phyloP scores from a whole-genome alignment of 140 eudicot genomes.

The Oenanthe javanica region DNA sequence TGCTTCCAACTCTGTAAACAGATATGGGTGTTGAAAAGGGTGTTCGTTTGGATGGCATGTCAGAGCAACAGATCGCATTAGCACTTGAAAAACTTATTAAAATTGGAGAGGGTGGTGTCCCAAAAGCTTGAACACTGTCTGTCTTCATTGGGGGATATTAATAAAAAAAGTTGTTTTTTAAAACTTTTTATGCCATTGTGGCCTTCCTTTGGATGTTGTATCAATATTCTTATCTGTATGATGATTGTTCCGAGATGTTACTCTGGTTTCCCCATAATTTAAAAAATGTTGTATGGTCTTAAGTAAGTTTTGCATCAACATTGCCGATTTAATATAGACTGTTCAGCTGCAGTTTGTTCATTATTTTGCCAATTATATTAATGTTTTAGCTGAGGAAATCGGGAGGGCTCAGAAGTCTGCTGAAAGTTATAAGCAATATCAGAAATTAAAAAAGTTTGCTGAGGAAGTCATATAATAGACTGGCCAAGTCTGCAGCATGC shows the following conservation, averaged over 20 bases:
- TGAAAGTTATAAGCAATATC: too few species aligned
- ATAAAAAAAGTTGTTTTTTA: background rate
- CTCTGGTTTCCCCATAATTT: background rate
- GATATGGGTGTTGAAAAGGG: conserved; percentile 92
- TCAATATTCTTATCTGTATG: background rate
- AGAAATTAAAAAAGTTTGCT: background rate
- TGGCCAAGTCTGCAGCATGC: too few species aligned
- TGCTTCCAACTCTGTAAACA: conserved; percentile 14
- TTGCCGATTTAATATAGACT: background rate
- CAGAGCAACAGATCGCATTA: conserved; percentile 60
- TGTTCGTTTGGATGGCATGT: conserved; percentile 73
- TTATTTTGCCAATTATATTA: background rate
- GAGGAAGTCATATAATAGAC: background rate
- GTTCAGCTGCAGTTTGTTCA: background rate
- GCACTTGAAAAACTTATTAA: conserved; percentile 67
- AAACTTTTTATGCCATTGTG: background rate
- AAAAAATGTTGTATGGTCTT: background rate
- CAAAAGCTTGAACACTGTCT: conserved; percentile 31
- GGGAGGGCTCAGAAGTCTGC: background rate
- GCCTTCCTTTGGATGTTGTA: background rate
- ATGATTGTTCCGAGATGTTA: background rate
- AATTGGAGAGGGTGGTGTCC: conserved; percentile 38
- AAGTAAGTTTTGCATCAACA: background rate
- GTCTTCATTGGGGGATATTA: background rate
- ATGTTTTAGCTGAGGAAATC: background rate